These are phyloP conservation scores for Epichloe baconii DNA, from an alignment of 2,329 filamentous ascomycete species.

Conservation along the genomic window DNA sequence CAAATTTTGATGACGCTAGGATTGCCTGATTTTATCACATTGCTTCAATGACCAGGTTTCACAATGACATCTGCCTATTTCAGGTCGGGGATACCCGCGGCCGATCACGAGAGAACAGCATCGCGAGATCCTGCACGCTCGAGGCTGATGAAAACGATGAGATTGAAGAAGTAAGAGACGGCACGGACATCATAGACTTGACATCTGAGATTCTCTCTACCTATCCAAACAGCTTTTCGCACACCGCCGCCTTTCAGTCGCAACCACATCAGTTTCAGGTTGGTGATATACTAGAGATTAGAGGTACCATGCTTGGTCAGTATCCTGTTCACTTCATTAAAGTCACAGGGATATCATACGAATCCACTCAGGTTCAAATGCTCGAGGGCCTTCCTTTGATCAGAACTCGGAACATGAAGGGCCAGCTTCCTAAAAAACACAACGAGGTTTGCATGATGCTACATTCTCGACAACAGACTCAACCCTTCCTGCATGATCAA, in stretches of 20 bases:
- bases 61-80: neutral
- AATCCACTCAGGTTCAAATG: constrained; percentile 9
- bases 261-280: constrained; percentile 6
- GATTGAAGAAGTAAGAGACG: neutral
- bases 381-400: constrained; percentile 27
- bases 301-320: constrained; percentile 9
- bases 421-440: constrained; percentile 23
- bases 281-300: constrained; percentile 18
- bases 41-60: neutral
- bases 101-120: neutral
- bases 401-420: constrained; percentile 21
- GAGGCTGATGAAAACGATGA: constrained; percentile 1
- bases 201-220: neutral
- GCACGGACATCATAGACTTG: neutral
- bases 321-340: constrained; percentile 24
- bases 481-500: constrained; percentile 12
- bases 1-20: neutral
- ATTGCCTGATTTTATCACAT: neutral
- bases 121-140: constrained; percentile 13
- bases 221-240: neutral
- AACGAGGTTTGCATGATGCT: constrained; percentile 31
- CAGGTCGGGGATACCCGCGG: neutral
- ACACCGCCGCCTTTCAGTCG: neutral
- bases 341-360: constrained; percentile 28
- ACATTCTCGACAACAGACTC: constrained; percentile 23